Evolutionary conservation across 164 flowering plant species (phyloP).

Genomic region (Magnolia sinica): DNA sequence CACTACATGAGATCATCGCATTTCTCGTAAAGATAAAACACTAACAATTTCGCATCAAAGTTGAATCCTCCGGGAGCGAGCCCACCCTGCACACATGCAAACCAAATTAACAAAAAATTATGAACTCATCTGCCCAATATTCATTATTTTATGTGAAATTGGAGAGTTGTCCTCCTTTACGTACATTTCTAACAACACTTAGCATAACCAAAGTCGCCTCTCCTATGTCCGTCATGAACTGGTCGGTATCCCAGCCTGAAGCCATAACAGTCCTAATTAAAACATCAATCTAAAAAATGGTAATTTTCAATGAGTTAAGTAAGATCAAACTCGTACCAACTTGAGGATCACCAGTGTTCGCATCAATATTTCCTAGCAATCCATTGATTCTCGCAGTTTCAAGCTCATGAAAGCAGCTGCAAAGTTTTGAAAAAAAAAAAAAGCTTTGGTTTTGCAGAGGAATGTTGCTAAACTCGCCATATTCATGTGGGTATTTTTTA

Average conservation of each 20-base stretch:
- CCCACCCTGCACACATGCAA: slow-evolving; percentile 62
- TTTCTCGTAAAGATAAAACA: not conserved
- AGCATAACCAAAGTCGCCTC: slow-evolving; percentile 93
- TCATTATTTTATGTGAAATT: slow-evolving; percentile 3
- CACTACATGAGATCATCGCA: no score
- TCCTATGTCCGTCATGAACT: slow-evolving; percentile 79
- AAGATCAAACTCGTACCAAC: slow-evolving; percentile 43
- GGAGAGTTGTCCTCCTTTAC: slow-evolving; percentile 10
- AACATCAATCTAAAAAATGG: not conserved
- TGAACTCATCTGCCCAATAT: not conserved
- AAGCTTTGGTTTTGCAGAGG: not conserved
- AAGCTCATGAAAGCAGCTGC: slow-evolving; percentile 96
- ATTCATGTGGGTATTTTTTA: not conserved
- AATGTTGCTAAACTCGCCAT: not conserved
- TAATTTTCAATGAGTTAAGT: not conserved
- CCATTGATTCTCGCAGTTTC: slow-evolving; percentile 97
- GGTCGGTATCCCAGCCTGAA: slow-evolving; percentile 98
- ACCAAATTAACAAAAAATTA: not conserved
- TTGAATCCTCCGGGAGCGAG: slow-evolving; percentile 98
- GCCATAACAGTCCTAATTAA: slow-evolving; percentile 1
- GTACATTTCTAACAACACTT: slow-evolving; percentile 81
- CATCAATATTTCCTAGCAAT: slow-evolving; percentile 89
- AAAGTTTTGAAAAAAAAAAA: not conserved
- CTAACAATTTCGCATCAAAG: slow-evolving; percentile 96
- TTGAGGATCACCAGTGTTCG: slow-evolving; percentile 96